Percentiles rank a stretch among this genome's conserved stretches.
These are phyloP conservation scores for Fusarium denticulatum DNA, from an alignment of 2,329 filamentous ascomycete genomes.

Conservation along the genomic window DNA sequence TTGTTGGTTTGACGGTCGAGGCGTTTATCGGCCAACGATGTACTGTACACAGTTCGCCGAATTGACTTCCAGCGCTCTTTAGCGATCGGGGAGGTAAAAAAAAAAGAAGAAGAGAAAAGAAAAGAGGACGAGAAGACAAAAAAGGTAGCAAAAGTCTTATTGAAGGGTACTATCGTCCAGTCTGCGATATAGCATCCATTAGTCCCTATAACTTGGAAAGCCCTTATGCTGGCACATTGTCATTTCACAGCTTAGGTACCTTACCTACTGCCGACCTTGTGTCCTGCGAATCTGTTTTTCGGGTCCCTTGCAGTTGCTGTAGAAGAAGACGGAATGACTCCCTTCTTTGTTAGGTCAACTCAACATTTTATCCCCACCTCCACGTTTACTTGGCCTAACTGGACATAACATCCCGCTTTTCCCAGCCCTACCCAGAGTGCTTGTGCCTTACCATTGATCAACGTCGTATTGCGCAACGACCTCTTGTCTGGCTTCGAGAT, in stretches of 20 bases:
- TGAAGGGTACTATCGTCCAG: not conserved
- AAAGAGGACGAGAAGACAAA: not conserved
- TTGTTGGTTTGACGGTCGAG: not conserved
- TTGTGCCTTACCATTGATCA: conserved; percentile 23
- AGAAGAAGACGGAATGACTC: not conserved
- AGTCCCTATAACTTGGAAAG: not conserved
- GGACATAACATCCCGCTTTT: conserved; percentile 24
- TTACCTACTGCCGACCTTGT: not conserved
- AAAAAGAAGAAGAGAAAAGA: not conserved
- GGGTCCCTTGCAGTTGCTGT: not conserved
- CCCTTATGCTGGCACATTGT: conserved; percentile 1
- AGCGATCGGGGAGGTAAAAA: not conserved
- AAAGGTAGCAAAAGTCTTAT: not conserved
- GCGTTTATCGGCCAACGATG: not conserved
- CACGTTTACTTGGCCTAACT: conserved; percentile 13
- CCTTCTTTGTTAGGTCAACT: conserved; percentile 1
- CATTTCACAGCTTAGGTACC: not conserved
- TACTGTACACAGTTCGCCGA: conserved; percentile 13
- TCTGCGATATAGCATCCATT: not conserved
- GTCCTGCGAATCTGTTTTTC: conserved; percentile 8
- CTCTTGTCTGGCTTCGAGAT: conserved; percentile 10
- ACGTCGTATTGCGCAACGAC: conserved; percentile 26
- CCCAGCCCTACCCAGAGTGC: conserved; percentile 28
- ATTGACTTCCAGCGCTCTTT: not conserved
- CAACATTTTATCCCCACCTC: conserved; percentile 16